phyloP scores from a whole-genome alignment of 176 grass and related monocot species.

The Oryza longistaminata region DNA sequence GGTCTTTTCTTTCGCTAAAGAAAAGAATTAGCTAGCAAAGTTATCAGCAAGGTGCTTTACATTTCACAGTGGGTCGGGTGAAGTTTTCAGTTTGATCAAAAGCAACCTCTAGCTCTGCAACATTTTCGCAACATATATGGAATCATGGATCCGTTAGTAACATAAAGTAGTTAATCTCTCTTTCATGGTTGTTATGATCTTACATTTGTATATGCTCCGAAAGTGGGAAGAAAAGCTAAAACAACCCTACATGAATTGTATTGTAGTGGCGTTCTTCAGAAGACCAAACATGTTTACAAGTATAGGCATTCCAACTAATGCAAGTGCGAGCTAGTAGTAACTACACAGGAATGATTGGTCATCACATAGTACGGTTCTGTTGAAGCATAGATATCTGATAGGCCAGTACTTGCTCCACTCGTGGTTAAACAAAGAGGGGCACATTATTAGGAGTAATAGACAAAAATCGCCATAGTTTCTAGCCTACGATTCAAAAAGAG shows the following conservation, averaged over 20 bases:
- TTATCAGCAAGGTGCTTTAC: neutral
- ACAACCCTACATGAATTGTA: neutral
- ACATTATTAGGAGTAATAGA: neutral
- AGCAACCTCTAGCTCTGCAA: conserved; percentile 1
- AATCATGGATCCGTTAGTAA: conserved; percentile 33
- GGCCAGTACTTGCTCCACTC: neutral
- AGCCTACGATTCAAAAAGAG: neutral
- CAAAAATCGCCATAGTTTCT: neutral
- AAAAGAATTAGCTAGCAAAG: neutral
- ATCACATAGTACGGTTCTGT: conserved; percentile 15
- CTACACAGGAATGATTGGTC: neutral
- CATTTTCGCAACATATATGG: conserved; percentile 21
- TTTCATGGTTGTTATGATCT: conserved; percentile 30
- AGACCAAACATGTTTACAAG: neutral
- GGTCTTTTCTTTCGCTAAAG: conserved; percentile 14
- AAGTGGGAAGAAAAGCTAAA: neutral
- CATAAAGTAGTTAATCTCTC: conserved; percentile 33
- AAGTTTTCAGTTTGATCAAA: conserved; percentile 32
- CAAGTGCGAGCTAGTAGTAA: neutral
- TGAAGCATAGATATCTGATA: neutral
- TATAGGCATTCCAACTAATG: neutral
- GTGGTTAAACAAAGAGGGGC: neutral
- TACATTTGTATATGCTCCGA: neutral
- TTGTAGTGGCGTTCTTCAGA: neutral
- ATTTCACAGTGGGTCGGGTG: conserved; percentile 37